Percentiles rank a stretch among this genome's conserved stretches.
These are phyloP conservation scores for Penicillium diatomitis DNA, from an alignment of 495 filamentous ascomycete species.

Conservation along the genomic window DNA sequence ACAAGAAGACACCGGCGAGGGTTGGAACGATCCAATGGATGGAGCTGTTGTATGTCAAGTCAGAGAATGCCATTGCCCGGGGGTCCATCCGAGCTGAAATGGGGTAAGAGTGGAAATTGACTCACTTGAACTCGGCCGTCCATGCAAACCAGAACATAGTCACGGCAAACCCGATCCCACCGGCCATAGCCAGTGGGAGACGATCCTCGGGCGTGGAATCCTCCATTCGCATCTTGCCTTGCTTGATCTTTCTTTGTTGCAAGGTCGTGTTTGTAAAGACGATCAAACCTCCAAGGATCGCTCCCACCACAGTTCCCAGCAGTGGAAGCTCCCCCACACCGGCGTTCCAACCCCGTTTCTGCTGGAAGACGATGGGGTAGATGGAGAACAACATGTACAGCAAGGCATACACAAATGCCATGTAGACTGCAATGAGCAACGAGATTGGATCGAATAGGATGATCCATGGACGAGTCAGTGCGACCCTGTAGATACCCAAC, in stretches of 20 bases:
- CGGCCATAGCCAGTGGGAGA: constrained; percentile 46
- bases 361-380: constrained; percentile 14
- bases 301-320: constrained; percentile 40
- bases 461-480: constrained; percentile 39
- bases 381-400: constrained; percentile 42
- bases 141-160: constrained; percentile 53
- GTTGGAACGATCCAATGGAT: constrained; percentile 43
- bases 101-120: not conserved
- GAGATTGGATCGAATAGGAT: constrained; percentile 38
- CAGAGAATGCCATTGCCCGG: constrained; percentile 6
- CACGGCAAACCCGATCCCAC: constrained; percentile 43
- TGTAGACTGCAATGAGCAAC: constrained; percentile 40
- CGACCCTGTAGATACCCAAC: constrained; percentile 38
- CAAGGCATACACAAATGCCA: constrained; percentile 44
- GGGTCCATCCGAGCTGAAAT: not conserved
- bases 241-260: constrained; percentile 25
- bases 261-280: constrained; percentile 20
- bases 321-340: constrained; percentile 45
- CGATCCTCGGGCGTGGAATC: constrained; percentile 37
- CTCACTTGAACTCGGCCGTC: constrained; percentile 32
- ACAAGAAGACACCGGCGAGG: constrained; percentile 29
- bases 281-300: constrained; percentile 29
- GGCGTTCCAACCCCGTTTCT: constrained; percentile 43
- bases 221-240: constrained; percentile 18
- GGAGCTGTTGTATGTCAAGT: constrained; percentile 10